These are phyloP conservation scores for Gossypium thurberi DNA, from an alignment of 345 rosid species.

Conservation along the genomic window DNA sequence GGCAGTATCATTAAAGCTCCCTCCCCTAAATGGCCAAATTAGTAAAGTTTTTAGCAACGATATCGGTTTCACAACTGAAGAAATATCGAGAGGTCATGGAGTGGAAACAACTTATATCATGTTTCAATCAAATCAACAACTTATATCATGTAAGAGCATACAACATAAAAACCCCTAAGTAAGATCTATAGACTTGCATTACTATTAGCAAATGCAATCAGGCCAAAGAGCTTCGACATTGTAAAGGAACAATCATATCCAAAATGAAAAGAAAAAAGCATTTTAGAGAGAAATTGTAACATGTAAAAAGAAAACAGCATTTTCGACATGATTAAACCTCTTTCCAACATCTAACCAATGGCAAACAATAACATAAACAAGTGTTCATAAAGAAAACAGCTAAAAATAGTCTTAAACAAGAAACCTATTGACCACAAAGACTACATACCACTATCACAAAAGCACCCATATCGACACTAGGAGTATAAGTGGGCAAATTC, in stretches of 20 bases:
- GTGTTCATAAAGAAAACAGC: neutral
- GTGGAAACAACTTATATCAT: neutral
- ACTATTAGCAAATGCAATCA: neutral
- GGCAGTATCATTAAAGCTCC: neutral
- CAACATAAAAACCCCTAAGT: neutral
- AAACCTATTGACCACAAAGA: neutral
- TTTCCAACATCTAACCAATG: neutral
- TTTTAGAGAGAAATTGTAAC: neutral
- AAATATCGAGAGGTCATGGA: neutral
- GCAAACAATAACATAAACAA: neutral
- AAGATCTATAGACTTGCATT: neutral
- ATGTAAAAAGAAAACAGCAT: neutral
- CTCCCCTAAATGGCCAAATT: neutral
- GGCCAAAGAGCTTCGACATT: neutral
- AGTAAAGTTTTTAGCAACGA: neutral
- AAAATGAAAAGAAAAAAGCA: neutral
- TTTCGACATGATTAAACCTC: neutral
- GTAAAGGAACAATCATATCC: neutral
- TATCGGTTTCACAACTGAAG: neutral
- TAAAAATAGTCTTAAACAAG: neutral
- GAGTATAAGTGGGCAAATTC: constrained; percentile 84
- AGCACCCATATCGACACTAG: constrained; percentile 97
- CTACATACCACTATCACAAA: constrained; percentile 88
- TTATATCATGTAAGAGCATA: neutral
- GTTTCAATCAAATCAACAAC: neutral